These are phyloP conservation scores for Lentinula aciculospora DNA, from an alignment of 768 basidiomycete species.

Conservation along the genomic window DNA sequence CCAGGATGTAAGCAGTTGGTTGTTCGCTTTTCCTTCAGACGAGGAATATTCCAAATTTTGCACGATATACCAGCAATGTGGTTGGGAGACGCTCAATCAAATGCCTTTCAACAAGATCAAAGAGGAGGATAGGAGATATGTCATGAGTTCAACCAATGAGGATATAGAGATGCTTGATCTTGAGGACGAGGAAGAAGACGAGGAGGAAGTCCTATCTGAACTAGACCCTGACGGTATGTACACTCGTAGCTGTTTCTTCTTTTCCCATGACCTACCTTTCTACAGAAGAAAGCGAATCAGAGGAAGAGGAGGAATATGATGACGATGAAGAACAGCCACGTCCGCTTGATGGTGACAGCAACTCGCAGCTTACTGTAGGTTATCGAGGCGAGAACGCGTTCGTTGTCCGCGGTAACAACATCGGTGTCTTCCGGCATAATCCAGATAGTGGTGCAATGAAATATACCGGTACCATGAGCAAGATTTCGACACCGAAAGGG, in stretches of 20 bases:
- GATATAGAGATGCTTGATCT: constrained; percentile 87
- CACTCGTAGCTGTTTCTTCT: not conserved
- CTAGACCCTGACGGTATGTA: constrained; percentile 56
- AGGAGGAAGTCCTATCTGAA: constrained; percentile 69
- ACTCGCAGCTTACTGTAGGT: constrained; percentile 88
- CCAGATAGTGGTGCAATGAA: constrained; percentile 65
- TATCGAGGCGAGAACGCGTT: constrained; percentile 95
- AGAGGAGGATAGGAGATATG: constrained; percentile 84
- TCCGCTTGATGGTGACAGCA: constrained; percentile 55
- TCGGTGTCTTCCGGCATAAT: constrained; percentile 79
- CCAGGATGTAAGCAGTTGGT: constrained; percentile 69
- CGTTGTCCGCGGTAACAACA: constrained; percentile 87
- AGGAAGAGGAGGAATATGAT: constrained; percentile 25
- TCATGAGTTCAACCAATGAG: constrained; percentile 66
- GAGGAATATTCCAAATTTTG: constrained; percentile 59
- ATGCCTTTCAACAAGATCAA: constrained; percentile 76
- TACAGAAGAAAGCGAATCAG: constrained; percentile 31
- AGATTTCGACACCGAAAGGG: constrained; percentile 74
- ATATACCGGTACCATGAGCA: constrained; percentile 84
- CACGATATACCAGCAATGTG: constrained; percentile 54
- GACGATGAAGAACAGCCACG: constrained; percentile 34
- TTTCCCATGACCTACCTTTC: not conserved
- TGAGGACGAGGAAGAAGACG: constrained; percentile 70
- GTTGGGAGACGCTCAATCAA: constrained; percentile 80
- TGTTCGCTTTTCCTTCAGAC: constrained; percentile 58